Conservation (phyloP, 2,329 filamentous ascomycete species). For the Colletotrichum viniferum region DNA sequence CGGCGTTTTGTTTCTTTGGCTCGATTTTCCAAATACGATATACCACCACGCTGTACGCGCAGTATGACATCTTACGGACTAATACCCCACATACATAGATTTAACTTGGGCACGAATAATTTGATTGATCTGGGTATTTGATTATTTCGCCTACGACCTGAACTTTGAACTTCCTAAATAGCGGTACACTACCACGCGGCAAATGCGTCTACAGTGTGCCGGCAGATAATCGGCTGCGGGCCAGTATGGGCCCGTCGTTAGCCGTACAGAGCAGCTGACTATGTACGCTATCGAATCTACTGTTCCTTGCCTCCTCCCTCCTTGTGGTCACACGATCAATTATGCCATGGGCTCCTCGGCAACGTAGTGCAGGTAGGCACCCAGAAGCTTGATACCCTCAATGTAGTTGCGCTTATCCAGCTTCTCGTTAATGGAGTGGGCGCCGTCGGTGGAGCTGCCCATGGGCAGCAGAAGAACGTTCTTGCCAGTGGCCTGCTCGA, state of each 20-base stretch:
- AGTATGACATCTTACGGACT: not conserved
- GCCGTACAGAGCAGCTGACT: not conserved
- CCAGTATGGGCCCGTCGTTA: not conserved
- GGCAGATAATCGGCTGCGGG: not conserved
- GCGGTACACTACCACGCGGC: not conserved
- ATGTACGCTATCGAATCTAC: not conserved
- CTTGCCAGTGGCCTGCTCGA: conserved; percentile 97
- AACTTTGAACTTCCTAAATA: not conserved
- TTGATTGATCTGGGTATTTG: conserved; percentile 15
- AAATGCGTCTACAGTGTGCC: not conserved
- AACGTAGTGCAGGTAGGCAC: conserved; percentile 94
- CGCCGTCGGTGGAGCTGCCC: conserved; percentile 95
- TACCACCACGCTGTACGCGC: not conserved
- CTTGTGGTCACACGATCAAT: not conserved
- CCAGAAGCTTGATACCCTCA: conserved; percentile 94
- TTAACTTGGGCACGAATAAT: not conserved
- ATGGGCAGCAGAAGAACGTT: conserved; percentile 95
- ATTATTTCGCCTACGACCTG: not conserved
- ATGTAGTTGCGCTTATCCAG: conserved; percentile 97
- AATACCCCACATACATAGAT: conserved; percentile 10
- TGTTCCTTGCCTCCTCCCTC: not conserved
- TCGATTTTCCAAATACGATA: not conserved
- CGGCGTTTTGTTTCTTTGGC: not conserved
- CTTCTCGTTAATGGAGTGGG: conserved; percentile 99
- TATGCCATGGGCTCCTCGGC: conserved; percentile 76